Conservation (phyloP, 177 flowering plant genomes). For the Vitis hybrid region DNA sequence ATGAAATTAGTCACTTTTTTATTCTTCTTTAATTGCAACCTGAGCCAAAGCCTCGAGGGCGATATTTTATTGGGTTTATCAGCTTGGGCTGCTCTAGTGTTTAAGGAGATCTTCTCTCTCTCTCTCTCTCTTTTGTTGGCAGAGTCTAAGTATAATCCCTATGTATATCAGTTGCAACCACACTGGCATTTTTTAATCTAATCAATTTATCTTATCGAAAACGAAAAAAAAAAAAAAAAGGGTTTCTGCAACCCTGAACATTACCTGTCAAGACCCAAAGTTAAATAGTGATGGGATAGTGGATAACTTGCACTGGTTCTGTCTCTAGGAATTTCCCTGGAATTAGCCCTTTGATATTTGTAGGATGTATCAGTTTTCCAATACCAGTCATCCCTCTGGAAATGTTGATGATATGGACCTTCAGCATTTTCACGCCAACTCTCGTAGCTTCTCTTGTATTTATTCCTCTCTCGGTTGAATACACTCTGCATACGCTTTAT, state of each 20-base stretch:
- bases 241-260: not conserved
- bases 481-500: conserved; percentile 98
- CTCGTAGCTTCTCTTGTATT: conserved; percentile 35
- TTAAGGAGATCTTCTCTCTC: too few species aligned
- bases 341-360: conserved; percentile 47
- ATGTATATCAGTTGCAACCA: too few species aligned
- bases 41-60: too few species aligned
- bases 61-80: too few species aligned
- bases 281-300: conserved; percentile 84
- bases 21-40: too few species aligned
- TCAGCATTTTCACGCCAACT: conserved; percentile 50
- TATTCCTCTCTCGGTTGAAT: conserved; percentile 75
- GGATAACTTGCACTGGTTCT: conserved; percentile 28
- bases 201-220: too few species aligned
- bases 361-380: conserved; percentile 68
- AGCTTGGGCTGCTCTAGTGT: too few species aligned
- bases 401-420: conserved; percentile 59
- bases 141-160: too few species aligned
- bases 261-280: conserved; percentile 95
- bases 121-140: too few species aligned
- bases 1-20: too few species aligned
- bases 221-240: not conserved
- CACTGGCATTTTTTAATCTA: not conserved
- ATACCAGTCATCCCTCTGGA: conserved; percentile 74
- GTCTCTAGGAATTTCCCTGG: conserved; percentile 44